These are phyloP conservation scores for Arthrinium puccinioides DNA, from an alignment of 2,329 filamentous ascomycete genomes.

Conservation along the genomic window DNA sequence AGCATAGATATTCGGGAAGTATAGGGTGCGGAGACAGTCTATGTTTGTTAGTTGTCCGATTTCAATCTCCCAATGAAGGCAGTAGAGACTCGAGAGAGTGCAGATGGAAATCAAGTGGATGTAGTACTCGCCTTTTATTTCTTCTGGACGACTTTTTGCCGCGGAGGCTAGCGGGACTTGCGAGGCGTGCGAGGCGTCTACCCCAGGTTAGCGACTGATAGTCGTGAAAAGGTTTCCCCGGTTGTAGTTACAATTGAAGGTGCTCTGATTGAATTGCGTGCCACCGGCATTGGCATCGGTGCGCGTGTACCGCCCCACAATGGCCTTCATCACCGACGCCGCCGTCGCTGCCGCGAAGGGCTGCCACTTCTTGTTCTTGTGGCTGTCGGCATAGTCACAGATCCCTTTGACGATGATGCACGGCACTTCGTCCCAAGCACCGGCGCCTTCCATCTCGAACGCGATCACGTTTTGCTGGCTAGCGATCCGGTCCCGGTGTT, in stretches of 20 bases:
- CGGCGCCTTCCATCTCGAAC: constrained; percentile 30
- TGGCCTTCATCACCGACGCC: background rate
- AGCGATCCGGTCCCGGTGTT: constrained; percentile 19
- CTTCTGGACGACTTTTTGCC: background rate
- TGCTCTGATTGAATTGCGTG: background rate
- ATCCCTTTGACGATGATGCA: constrained; percentile 28
- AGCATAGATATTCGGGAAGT: constrained; percentile 10
- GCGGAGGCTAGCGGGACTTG: too few species aligned
- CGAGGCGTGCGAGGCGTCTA: background rate
- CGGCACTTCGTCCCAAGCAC: constrained; percentile 24
- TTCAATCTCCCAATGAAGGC: background rate
- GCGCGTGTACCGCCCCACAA: background rate
- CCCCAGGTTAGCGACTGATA: background rate
- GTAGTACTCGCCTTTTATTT: background rate
- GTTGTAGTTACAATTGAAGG: background rate
- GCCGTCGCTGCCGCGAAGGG: constrained; percentile 23
- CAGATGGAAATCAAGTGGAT: background rate
- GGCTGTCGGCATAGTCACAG: constrained; percentile 30
- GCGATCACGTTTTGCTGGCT: constrained; percentile 18
- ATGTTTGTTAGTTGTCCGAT: background rate
- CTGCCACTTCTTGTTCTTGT: constrained; percentile 29
- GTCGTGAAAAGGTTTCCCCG: background rate
- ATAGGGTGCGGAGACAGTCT: constrained; percentile 8
- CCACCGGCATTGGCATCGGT: background rate
- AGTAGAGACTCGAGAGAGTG: too few species aligned